Base-by-base conservation (phyloP, 345 rosid genomes). In the Hypericum androsaemum region DNA sequence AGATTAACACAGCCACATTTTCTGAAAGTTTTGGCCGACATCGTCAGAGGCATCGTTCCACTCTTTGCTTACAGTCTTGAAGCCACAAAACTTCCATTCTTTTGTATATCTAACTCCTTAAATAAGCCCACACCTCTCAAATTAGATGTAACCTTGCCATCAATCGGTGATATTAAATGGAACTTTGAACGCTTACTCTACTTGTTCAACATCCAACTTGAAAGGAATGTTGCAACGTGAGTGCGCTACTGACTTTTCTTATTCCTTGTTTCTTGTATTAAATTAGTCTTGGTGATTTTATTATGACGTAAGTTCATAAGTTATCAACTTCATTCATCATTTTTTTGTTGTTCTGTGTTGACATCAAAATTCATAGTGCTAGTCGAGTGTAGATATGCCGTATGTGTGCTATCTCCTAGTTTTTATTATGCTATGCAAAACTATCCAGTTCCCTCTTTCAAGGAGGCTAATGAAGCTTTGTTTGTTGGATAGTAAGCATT, bases 221-320 rank as follows among this genome's bases (percentile, higher is more conserved):
- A 90, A 80, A 79, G 82, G 74, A 90, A 90, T 72, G 74, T 90
- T 58, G 87, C 87, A 64, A 80, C 82, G 98, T 90, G 79, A 75
- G 98, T 74, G 64, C 59, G 50, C 22, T 46, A 15, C 52, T n/a
- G 28, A n/a, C 43, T 28, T 55, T n/a, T 46, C 39, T 17, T 47
- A 37, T 41, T 71, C 46, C 58, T 58, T 6, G 22, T 22, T 22
- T 22, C 32, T 1, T 22, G 1, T 22, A 1, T 22, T 1, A 22
- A 22, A 22, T 22, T 22, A 22, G 32, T 22, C 32, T 1, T 1
- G 32, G 32, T 22, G 32, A 22, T 22, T 22, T 22, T 22, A 4
- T 4, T 22, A 22, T 22, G 16, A 17, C 32, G 52, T 58, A 38
- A 40, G 12, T 41, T 57, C 51, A 12, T 52, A 44, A 17, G 59